These are phyloP conservation scores for Coemansia sp. DNA, from an alignment of 192 early-diverging fungal species.

Conservation along the genomic window DNA sequence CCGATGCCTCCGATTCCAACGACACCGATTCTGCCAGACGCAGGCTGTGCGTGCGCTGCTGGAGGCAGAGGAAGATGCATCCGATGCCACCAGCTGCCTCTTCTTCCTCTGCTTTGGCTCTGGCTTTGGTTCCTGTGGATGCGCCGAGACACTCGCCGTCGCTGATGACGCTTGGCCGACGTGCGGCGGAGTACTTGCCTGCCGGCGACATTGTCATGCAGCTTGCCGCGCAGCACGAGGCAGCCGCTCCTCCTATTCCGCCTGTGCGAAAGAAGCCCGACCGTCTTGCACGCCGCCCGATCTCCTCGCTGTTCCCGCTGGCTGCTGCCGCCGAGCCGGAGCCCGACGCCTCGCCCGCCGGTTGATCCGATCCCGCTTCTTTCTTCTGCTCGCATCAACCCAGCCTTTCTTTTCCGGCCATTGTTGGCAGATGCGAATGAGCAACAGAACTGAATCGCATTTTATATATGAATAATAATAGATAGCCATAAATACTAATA, in stretches of 20 bases:
- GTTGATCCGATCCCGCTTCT: not conserved
- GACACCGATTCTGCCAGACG: constrained; percentile 6
- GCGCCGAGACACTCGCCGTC: constrained; percentile 14
- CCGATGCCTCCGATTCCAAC: too few species aligned
- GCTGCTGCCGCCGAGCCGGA: not conserved
- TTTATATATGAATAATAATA: not conserved
- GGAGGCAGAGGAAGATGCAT: not conserved
- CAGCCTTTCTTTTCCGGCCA: not conserved
- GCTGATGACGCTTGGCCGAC: constrained; percentile 33
- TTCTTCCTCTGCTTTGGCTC: not conserved
- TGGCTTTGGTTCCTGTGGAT: not conserved
- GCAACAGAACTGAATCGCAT: not conserved
- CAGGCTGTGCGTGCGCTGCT: constrained; percentile 42
- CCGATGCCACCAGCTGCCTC: not conserved
- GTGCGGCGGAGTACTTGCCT: constrained; percentile 37
- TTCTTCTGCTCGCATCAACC: not conserved
- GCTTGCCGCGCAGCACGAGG: constrained; percentile 22
- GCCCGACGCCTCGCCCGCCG: not conserved
- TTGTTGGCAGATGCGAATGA: not conserved
- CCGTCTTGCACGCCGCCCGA: constrained; percentile 31
- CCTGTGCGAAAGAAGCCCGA: constrained; percentile 16
- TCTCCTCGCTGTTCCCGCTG: constrained; percentile 31
- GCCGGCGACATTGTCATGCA: constrained; percentile 35
- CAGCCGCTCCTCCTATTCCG: not conserved
- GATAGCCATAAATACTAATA: too few species aligned